Percentiles rank a stretch among this genome's conserved stretches.
Evolutionary conservation across 208 protist species (phyloP).

Genomic region (Leishmania guyanensis): DNA sequence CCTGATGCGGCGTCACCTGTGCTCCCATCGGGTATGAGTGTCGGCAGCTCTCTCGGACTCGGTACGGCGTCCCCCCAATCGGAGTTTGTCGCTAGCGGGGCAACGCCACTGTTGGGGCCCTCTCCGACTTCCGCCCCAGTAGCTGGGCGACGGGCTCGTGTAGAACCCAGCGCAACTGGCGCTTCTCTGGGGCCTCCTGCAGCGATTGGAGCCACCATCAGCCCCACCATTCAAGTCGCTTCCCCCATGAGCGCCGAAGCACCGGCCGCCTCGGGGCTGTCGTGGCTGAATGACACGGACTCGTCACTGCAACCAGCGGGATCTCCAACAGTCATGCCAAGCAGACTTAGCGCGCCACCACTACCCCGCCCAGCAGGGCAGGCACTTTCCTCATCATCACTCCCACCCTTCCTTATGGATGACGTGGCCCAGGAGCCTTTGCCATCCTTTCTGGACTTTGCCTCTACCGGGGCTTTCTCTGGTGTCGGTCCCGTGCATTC

Average conservation of each 20-base stretch:
- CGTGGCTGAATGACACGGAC: slow-evolving; percentile 29
- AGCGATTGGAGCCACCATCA: neutral
- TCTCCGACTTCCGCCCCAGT: slow-evolving; percentile 16
- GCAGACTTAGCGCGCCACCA: neutral
- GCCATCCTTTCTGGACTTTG: slow-evolving; percentile 30
- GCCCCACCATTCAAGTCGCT: neutral
- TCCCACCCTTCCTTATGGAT: neutral
- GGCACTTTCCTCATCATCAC: neutral
- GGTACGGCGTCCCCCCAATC: neutral
- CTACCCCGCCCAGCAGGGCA: neutral
- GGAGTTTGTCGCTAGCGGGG: slow-evolving; percentile 2
- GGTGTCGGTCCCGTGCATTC: neutral
- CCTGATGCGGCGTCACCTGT: neutral
- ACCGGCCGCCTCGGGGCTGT: slow-evolving; percentile 6
- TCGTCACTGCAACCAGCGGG: neutral
- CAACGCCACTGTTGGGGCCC: slow-evolving; percentile 2
- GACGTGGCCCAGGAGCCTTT: neutral
- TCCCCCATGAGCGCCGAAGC: neutral
- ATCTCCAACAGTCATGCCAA: neutral
- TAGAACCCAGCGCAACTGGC: neutral
- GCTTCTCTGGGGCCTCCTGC: neutral
- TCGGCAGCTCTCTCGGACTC: neutral
- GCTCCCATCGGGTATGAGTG: slow-evolving; percentile 3
- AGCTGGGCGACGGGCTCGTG: slow-evolving; percentile 27
- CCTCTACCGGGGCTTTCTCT: neutral